phyloP scores from a whole-genome alignment of 2,329 filamentous ascomycete species.

The Didymella lethalis region DNA sequence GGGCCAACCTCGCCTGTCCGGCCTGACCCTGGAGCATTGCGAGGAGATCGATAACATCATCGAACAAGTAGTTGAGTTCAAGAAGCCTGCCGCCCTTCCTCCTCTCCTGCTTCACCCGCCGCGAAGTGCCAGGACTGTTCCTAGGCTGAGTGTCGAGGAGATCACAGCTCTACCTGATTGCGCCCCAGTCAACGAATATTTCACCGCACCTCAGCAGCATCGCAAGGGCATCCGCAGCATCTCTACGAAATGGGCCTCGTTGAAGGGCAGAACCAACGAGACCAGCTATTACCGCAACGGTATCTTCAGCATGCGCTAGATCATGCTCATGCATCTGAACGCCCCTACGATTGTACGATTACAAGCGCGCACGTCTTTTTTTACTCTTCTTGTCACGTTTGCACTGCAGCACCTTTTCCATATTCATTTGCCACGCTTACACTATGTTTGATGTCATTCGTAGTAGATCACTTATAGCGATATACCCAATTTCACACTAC shows the following conservation, averaged over 20 bases:
- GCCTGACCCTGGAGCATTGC: constrained; percentile 1
- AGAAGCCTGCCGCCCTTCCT: constrained; percentile 29
- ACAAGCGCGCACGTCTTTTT: neutral
- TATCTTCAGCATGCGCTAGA: constrained; percentile 17
- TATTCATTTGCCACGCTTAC: neutral
- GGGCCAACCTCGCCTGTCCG: constrained; percentile 5
- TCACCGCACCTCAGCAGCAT: constrained; percentile 16
- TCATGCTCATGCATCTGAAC: neutral
- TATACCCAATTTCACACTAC: constrained; percentile 12
- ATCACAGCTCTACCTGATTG: constrained; percentile 29
- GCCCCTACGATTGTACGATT: constrained; percentile 1
- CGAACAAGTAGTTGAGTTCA: constrained; percentile 37
- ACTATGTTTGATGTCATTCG: neutral
- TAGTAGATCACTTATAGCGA: neutral
- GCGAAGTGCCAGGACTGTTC: constrained; percentile 27
- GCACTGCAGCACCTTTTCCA: neutral
- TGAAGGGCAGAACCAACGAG: constrained; percentile 27
- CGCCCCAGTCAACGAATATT: neutral
- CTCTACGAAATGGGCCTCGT: constrained; percentile 30
- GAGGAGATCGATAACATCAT: constrained; percentile 32
- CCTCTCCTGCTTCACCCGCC: constrained; percentile 37
- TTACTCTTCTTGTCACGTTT: neutral
- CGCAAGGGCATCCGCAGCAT: constrained; percentile 37
- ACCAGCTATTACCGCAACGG: constrained; percentile 14
- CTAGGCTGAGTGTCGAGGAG: constrained; percentile 20